phyloP scores from a whole-genome alignment of 768 basidiomycete genomes.

The Tylopilus rubrobrunneus region DNA sequence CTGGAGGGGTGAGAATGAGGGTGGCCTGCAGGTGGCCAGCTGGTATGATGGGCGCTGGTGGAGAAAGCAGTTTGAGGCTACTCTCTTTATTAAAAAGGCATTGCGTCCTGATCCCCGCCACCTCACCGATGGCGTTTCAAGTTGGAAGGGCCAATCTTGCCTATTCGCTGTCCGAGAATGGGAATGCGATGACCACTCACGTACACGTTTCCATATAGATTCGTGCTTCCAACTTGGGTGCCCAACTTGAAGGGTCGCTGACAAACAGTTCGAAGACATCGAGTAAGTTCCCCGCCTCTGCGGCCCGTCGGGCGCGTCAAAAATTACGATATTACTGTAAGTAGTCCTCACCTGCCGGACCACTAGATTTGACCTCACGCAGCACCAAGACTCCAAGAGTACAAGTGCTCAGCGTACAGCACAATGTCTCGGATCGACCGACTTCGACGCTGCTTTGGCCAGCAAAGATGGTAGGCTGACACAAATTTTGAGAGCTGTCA shows the following conservation, averaged over 20 bases:
- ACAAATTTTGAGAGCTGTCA: not conserved
- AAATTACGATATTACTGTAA: not conserved
- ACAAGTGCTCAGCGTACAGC: not conserved
- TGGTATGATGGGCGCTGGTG: not conserved
- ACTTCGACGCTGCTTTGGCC: not conserved
- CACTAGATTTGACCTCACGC: not conserved
- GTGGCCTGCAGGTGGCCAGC: not conserved
- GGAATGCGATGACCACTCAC: conserved; percentile 9
- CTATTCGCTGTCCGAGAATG: not conserved
- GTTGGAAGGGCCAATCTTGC: conserved; percentile 13
- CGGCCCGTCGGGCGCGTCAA: not conserved
- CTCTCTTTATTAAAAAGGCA: conserved; percentile 8
- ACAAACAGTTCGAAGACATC: not conserved
- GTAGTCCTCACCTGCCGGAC: not conserved
- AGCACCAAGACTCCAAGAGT: too few species aligned
- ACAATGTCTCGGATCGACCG: not conserved
- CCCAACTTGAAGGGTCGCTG: not conserved
- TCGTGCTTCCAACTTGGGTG: conserved; percentile 4
- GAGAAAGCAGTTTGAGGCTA: not conserved
- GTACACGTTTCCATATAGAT: conserved; percentile 10
- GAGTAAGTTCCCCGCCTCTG: not conserved
- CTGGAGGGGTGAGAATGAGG: conserved; percentile 1
- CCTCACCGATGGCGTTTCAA: conserved; percentile 17
- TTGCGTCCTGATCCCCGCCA: not conserved
- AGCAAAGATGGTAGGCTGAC: not conserved